Evolutionary conservation across 1,139 yeast genomes (phyloP), one percentile per base, ranked within the genome.

Genomic region (Lodderomyces elongisporus): DNA sequence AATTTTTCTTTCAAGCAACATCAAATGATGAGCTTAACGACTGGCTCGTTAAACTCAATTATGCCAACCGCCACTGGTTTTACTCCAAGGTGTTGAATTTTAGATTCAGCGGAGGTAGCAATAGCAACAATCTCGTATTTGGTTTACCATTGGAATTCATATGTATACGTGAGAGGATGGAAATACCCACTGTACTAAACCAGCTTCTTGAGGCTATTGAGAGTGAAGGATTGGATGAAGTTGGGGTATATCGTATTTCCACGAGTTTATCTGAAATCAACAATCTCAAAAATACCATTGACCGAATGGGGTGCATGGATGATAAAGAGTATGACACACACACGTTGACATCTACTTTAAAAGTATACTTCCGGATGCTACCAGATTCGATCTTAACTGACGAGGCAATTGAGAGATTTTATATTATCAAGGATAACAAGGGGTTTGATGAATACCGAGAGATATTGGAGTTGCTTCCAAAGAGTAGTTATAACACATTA

Each of bases 171-270:
- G 95, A 87, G 45, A 64, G 72, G 10, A 58, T 76, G 0, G 40
- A 59, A 3, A 64, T 79, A 20, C 98, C 98, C 1, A 60, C 55
- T 12, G 76, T 89, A 26, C 77, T 88, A 38, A 74, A 71, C 22
- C 66, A 70, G 34, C 61, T 91, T 20, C 69, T 88, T 45, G 67
- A 67, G 30, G 94, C 82, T 47, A 80, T 91, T 42, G 97, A 91
- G 52, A 59, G 66, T 18, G 77, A 89, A 36, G 96, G 97, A 1
- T 56, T 91, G 24, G 85, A 85, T 42, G 97, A 89, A 52, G 85
- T 87, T 39, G 98, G 98, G 15, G 66, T 91, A 14, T 91, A 91
- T 56, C 78, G 98, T 55, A 85, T 89, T 41, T 85, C 95, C 39
- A 93, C 96, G 0, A 85, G 96, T 0, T 63, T 87, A 29, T 84